Evolutionary conservation across 1,284 basidiomycete genomes (phyloP).

Genomic region (Naganishia liquefaciens): DNA sequence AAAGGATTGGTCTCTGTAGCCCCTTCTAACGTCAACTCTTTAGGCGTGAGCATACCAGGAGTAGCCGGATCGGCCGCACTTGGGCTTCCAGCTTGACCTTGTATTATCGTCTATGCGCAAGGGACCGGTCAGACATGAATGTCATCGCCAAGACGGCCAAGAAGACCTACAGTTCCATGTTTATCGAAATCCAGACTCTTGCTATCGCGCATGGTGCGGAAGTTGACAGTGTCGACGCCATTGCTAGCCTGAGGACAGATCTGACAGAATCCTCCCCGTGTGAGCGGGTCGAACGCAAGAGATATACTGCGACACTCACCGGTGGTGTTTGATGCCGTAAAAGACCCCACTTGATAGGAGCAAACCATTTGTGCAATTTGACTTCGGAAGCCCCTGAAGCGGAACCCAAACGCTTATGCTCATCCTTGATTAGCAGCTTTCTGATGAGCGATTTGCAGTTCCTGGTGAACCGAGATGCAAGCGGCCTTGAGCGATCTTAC

Average conservation of each 20-base stretch:
- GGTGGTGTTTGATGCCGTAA: slow-evolving; percentile 90
- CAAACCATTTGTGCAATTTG: slow-evolving; percentile 99
- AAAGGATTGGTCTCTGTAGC: slow-evolving; percentile 59
- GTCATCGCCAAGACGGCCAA: background rate
- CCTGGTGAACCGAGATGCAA: slow-evolving; percentile 52
- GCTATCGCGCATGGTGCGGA: slow-evolving; percentile 85
- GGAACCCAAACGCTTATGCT: slow-evolving; percentile 83
- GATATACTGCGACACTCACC: slow-evolving; percentile 56
- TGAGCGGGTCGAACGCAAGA: background rate
- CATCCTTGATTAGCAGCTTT: slow-evolving; percentile 90
- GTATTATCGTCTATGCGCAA: slow-evolving; percentile 45
- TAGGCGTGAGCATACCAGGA: slow-evolving; percentile 57
- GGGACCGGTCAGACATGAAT: background rate
- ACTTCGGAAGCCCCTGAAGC: slow-evolving; percentile 95
- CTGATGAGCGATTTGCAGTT: slow-evolving; percentile 83
- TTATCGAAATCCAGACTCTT: slow-evolving; percentile 82
- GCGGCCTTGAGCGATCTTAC: slow-evolving; percentile 57
- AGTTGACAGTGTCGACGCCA: slow-evolving; percentile 84
- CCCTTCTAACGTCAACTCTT: slow-evolving; percentile 45
- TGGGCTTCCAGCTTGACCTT: slow-evolving; percentile 50
- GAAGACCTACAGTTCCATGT: slow-evolving; percentile 42
- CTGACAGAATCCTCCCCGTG: slow-evolving; percentile 52
- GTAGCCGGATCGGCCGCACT: slow-evolving; percentile 54
- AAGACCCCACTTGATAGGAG: slow-evolving; percentile 93
- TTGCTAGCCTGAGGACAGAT: slow-evolving; percentile 81